Base-by-base conservation (phyloP, 805 yeast species). In the Candida maesae region DNA sequence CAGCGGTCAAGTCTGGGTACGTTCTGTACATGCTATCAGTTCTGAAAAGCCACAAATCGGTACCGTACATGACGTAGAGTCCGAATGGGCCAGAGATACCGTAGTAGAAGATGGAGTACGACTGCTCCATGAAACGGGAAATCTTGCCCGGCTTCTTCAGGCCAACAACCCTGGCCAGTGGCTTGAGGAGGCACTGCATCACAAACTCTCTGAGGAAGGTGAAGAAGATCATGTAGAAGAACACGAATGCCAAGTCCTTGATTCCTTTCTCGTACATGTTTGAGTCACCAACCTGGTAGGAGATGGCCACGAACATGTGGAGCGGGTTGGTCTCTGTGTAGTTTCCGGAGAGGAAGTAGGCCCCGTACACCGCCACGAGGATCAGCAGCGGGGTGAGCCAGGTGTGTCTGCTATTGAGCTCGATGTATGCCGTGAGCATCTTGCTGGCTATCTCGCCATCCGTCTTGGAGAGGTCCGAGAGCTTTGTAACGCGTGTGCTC, bases 51-150 rank as follows among this genome's bases (percentile, higher is more conserved):
- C 98, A 91, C 46, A 93, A 60, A 35, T 95, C 95, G 32, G 84
- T 76, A 36, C 74, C 68, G 52, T 73, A 73, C 98, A 93, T 90
- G 50, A 93, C 84, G 70, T 80, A 88, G 41, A 93, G 67, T 2
- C 99, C 99, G 43, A 82, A 71, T 0, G 96, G 95, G 13, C 95
- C 95, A 20, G 85, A 71, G 7, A 79, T 47, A 11, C 90, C 84
- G 59, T 82, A 89, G 65, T 93, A 93, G 45, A 86, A 60, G 53
- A 88, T 73, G 2, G 91, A 76, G 60, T 91, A 93, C 7, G 89
- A 74, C 68, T 93, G 99, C 64, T 93, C 99, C 81, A 87, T 79
- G 64, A 91, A 89, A 61, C 99, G 76, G 46, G 75, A 77, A 32
- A 78, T 61, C 62, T 86, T 90, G 16, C 70, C 70, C 5, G 49